These are phyloP conservation scores for Fusarium multiceps DNA, from an alignment of 2,329 filamentous ascomycete genomes.

Conservation along the genomic window DNA sequence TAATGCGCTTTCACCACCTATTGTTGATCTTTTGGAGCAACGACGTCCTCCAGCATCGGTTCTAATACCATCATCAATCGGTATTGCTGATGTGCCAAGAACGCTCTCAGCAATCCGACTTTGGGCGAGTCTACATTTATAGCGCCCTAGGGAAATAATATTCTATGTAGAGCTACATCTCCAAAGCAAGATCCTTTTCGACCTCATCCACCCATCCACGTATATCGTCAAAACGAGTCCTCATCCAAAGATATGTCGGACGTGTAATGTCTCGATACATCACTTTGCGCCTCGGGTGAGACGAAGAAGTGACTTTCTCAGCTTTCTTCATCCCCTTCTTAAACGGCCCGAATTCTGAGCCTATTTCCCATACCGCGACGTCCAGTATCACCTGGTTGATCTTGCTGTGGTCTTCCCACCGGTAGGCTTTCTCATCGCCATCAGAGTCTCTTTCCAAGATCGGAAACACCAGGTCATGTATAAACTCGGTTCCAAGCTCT, in stretches of 20 bases:
- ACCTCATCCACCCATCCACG: slow-evolving; percentile 20
- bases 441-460: not conserved
- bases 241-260: not conserved
- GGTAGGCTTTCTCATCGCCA: not conserved
- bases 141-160: not conserved
- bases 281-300: slow-evolving; percentile 2
- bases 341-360: slow-evolving; percentile 5
- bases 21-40: no score
- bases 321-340: slow-evolving; percentile 16
- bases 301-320: slow-evolving; percentile 1
- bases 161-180: fast-evolving
- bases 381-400: slow-evolving; percentile 1
- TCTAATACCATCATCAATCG: no score
- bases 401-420: slow-evolving; percentile 33
- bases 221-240: not conserved
- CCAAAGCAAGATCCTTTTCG: not conserved
- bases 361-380: slow-evolving; percentile 14
- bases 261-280: slow-evolving; percentile 13
- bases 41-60: no score
- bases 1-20: fast-evolving
- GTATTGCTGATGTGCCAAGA: no score
- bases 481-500: not conserved
- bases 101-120: no score
- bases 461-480: not conserved
- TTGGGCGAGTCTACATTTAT: no score